A percentile compares a stretch with the other conserved stretches of the same genome.
Evolutionary conservation across 2,329 filamentous ascomycete genomes (phyloP).

Genomic region (Ploettnerulaceae sp.): DNA sequence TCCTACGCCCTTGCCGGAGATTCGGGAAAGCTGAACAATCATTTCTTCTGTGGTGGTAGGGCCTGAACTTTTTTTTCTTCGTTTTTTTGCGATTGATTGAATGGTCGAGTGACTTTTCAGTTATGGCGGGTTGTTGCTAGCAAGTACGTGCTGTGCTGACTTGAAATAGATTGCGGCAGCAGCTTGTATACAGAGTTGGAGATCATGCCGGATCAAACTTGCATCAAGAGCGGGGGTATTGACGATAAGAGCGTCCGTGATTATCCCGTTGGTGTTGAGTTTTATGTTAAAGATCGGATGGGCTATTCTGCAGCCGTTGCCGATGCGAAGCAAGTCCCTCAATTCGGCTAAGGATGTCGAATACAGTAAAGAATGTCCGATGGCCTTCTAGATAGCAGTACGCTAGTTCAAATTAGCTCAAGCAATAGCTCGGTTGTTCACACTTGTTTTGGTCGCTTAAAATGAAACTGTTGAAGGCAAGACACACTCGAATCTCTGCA

Average conservation of each 20-base stretch:
- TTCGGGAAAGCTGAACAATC: conserved; percentile 50
- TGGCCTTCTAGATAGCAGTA: too few relatives aligned
- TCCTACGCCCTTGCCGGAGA: conserved; percentile 43
- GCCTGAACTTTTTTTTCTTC: background rate
- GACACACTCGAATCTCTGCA: too few relatives aligned
- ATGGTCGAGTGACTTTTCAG: too few relatives aligned
- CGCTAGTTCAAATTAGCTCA: too few relatives aligned
- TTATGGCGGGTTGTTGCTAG: conserved; percentile 25
- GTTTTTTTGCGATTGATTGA: too few relatives aligned
- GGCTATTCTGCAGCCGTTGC: conserved; percentile 39
- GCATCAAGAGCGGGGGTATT: conserved; percentile 48
- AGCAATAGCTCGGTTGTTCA: too few relatives aligned
- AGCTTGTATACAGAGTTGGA: conserved; percentile 49
- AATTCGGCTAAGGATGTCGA: conserved; percentile 14
- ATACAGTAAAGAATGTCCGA: too few relatives aligned
- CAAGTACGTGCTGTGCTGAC: background rate
- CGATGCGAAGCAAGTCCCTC: conserved; percentile 45
- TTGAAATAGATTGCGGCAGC: conserved; percentile 40
- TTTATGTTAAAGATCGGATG: conserved; percentile 48
- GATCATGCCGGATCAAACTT: conserved; percentile 45
- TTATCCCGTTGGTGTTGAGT: conserved; percentile 42
- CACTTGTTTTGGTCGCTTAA: too few relatives aligned
- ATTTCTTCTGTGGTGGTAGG: conserved; percentile 45
- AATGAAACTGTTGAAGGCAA: too few relatives aligned
- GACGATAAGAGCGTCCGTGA: conserved; percentile 43